Evolutionary conservation across 2,329 filamentous ascomycete species (phyloP), one percentile per base, ranked within the genome.

Genomic region (Anthostomella pinea): DNA sequence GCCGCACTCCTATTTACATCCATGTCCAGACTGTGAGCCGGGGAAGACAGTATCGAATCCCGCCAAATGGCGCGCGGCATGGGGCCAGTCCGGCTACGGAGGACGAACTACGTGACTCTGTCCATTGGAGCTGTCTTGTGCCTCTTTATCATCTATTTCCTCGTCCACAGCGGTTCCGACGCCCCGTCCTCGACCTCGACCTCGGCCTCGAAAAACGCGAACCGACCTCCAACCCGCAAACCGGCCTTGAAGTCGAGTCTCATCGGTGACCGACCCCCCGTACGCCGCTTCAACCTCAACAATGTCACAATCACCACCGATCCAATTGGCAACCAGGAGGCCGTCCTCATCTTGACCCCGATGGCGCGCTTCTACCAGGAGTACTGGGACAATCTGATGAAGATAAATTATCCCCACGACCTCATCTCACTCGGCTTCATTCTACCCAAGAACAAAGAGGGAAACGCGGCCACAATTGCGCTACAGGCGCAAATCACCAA

Each of bases 381-480:
- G 51, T 98, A 97, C 70, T 98, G 93, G 91, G 84, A 94, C 62
- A 98, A 97, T 56, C 73, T 98, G 18, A 63, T 90, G 50, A 79
- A 79, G 59, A 75, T 98, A 38, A 76, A 68, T 55, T 98, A 97
- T 62, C 93, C 93, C 3, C 93, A 96, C 67, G 86, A 95, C 41
- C 79, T 97, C 46, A 94, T 98, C 58, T 94, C 88, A 1, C 73
- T 98, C 18, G 93, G 88, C 24, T 98, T 97, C 68, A 97, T 98
- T 58, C 82, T 95, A 18, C 93, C 93, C 34, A 95, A 94, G 68
- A 95, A 83, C 30, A 85, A 85, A 58, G 90, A 96, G 52, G 93
- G 93, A 41, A 95, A 97, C 63, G 73, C 81, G 18, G 93, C 93
- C 3, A 93, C 89, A 11, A 69, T 81, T 6, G 82, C 85, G 24